phyloP scores from a whole-genome alignment of 1,284 basidiomycete species.

The Rhodofomes roseus region DNA sequence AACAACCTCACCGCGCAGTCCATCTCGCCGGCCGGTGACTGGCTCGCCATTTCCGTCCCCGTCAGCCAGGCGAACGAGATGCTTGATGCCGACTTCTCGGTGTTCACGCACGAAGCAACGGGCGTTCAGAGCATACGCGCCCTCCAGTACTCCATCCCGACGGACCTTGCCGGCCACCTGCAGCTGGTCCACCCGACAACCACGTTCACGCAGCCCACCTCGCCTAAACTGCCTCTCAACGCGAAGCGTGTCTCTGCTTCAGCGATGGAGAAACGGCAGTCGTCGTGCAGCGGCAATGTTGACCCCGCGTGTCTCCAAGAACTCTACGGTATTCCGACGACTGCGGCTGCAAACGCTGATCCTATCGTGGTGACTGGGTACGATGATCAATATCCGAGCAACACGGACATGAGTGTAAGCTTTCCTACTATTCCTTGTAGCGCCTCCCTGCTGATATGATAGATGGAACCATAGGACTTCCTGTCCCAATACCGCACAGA shows the following conservation, averaged over 20 bases:
- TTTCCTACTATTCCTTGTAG: not conserved
- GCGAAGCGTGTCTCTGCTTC: slow-evolving; percentile 37
- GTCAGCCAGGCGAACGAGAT: slow-evolving; percentile 33
- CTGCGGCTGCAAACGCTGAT: slow-evolving; percentile 41
- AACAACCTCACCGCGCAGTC: slow-evolving; percentile 26
- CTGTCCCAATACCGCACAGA: slow-evolving; percentile 45
- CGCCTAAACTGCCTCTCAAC: not conserved
- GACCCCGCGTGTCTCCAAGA: slow-evolving; percentile 53
- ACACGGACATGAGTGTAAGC: slow-evolving; percentile 42
- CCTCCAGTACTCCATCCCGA: slow-evolving; percentile 39
- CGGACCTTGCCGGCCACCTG: slow-evolving; percentile 33
- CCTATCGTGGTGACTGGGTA: slow-evolving; percentile 56
- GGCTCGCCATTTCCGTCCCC: slow-evolving; percentile 16
- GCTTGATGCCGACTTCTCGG: slow-evolving; percentile 35
- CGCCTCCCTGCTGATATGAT: slow-evolving; percentile 12
- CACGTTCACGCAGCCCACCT: slow-evolving; percentile 17
- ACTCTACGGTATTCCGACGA: slow-evolving; percentile 49
- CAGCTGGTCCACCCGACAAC: slow-evolving; percentile 39
- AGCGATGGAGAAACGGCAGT: slow-evolving; percentile 25
- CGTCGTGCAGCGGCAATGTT: slow-evolving; percentile 23
- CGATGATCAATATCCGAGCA: slow-evolving; percentile 47
- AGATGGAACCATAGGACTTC: slow-evolving; percentile 39
- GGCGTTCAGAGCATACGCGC: slow-evolving; percentile 33
- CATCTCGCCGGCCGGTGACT: slow-evolving; percentile 22
- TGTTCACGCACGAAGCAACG: slow-evolving; percentile 33